Conservation (phyloP, 768 basidiomycete genomes). For the Brasilioporus rufonigricans region DNA sequence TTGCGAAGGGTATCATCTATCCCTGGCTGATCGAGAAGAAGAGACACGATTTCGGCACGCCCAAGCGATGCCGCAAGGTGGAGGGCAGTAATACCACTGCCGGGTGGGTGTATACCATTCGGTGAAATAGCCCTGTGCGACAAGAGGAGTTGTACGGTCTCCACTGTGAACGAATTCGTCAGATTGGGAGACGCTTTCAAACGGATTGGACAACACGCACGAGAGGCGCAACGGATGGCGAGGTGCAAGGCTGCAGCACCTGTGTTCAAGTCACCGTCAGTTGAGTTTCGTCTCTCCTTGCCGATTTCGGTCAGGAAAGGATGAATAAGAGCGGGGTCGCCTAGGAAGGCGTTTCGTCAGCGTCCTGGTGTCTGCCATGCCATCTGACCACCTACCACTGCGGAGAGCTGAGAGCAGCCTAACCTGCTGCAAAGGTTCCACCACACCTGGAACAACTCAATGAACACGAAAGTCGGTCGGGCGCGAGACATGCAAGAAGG, state of each 20-base stretch:
- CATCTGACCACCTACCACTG: constrained; percentile 42
- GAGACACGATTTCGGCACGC: constrained; percentile 64
- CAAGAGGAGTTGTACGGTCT: constrained; percentile 67
- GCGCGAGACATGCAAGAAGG: neutral
- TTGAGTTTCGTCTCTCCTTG: constrained; percentile 55
- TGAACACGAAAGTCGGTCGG: constrained; percentile 4
- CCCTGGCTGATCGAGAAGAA: constrained; percentile 75
- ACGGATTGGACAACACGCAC: constrained; percentile 40
- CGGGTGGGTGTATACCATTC: constrained; percentile 71
- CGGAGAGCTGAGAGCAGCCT: constrained; percentile 62
- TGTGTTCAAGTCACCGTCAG: constrained; percentile 53
- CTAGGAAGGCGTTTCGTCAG: constrained; percentile 33
- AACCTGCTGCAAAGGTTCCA: constrained; percentile 59
- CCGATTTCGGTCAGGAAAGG: constrained; percentile 76
- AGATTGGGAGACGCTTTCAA: neutral
- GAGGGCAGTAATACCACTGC: constrained; percentile 69
- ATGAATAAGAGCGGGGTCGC: constrained; percentile 77
- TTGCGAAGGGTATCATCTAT: constrained; percentile 81
- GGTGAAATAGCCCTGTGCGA: constrained; percentile 76
- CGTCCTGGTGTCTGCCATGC: neutral
- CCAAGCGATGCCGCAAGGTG: constrained; percentile 73
- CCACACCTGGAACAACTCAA: constrained; percentile 14
- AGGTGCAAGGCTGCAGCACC: constrained; percentile 78
- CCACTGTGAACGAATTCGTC: constrained; percentile 38
- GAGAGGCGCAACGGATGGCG: constrained; percentile 76